Evolutionary conservation across 1,284 basidiomycete species (phyloP).

Genomic region (Malassezia dermatis): DNA sequence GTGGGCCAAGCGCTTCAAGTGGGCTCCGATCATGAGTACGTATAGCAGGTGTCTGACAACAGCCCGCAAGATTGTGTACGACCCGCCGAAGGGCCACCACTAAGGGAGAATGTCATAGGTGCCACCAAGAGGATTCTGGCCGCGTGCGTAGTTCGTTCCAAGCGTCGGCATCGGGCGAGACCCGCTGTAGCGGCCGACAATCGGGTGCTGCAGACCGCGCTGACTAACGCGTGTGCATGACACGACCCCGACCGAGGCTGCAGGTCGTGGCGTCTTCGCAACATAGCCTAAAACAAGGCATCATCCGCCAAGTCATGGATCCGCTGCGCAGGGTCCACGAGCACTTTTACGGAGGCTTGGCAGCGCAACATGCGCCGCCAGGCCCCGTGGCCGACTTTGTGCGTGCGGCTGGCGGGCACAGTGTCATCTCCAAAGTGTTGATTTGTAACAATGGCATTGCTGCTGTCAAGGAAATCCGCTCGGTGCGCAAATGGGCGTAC

Average conservation of each 20-base stretch:
- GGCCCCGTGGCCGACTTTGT: conserved; percentile 84
- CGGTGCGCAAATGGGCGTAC: conserved; percentile 98
- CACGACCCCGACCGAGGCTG: neutral
- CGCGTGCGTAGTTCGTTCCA: neutral
- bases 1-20: conserved; percentile 43
- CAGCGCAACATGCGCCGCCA: conserved; percentile 68
- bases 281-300: neutral
- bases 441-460: conserved; percentile 67
- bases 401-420: conserved; percentile 81
- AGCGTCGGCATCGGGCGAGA: neutral
- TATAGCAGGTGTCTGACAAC: neutral
- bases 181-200: neutral
- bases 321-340: conserved; percentile 6
- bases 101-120: conserved; percentile 1
- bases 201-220: neutral
- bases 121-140: neutral
- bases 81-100: conserved; percentile 26
- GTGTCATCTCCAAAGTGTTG: conserved; percentile 89
- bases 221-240: neutral
- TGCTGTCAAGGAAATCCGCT: conserved; percentile 97
- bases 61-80: conserved; percentile 35
- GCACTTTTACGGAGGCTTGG: conserved; percentile 66
- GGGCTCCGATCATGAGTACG: conserved; percentile 32
- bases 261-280: neutral
- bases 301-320: neutral